Conservation (phyloP, 2,329 filamentous ascomycete species). For the Botryotinia globosa region DNA sequence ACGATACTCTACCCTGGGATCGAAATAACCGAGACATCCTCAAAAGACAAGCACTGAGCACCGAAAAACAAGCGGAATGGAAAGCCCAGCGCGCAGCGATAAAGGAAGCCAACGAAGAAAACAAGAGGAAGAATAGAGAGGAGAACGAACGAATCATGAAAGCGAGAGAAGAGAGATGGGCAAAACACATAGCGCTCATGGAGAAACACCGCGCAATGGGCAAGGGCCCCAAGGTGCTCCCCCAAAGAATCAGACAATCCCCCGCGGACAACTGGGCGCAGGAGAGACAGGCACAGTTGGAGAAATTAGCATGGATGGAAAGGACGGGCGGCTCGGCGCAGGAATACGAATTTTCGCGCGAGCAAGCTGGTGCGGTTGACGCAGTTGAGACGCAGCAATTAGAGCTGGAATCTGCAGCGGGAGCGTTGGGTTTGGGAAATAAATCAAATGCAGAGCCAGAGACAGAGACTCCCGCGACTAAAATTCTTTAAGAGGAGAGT, state of each 20-base stretch:
- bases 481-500: not conserved
- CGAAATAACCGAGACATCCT: not conserved
- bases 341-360: not conserved
- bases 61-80: slow-evolving; percentile 9
- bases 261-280: not conserved
- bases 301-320: slow-evolving; percentile 11
- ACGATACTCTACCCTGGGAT: slow-evolving; percentile 1
- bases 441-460: not conserved
- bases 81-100: not conserved
- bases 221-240: not conserved
- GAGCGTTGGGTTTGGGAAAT: not conserved
- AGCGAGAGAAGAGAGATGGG: slow-evolving; percentile 1
- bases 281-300: not conserved
- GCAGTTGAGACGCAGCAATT: not conserved
- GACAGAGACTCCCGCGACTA: not conserved
- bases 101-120: not conserved
- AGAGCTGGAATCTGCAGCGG: not conserved
- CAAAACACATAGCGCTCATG: slow-evolving; percentile 11
- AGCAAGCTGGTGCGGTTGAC: not conserved
- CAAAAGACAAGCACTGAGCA: not conserved
- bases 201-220: not conserved
- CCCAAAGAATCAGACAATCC: not conserved
- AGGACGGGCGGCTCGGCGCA: not conserved
- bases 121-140: slow-evolving; percentile 5
- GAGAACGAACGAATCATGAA: not conserved